These are phyloP conservation scores for Monosporozyma unispora DNA, from an alignment of 805 yeast genomes.

Conservation along the genomic window DNA sequence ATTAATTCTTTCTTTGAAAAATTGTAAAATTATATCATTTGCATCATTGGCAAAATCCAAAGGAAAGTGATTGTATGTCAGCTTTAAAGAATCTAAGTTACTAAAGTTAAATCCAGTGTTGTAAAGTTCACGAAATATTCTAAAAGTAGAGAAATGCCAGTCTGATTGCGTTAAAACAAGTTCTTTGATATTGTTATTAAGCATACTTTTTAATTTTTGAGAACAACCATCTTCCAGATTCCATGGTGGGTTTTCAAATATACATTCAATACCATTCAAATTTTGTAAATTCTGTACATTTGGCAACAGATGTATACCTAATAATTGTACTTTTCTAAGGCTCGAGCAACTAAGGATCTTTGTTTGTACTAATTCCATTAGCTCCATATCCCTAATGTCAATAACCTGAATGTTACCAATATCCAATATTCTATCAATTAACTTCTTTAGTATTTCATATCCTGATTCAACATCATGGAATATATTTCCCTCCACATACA, in stretches of 20 bases:
- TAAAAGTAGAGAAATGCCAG: conserved; percentile 30
- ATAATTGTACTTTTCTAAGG: conserved; percentile 10
- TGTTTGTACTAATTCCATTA: conserved; percentile 10
- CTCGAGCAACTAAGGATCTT: conserved; percentile 6
- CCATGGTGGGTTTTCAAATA: not conserved
- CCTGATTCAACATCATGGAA: conserved; percentile 24
- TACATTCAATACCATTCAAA: not conserved
- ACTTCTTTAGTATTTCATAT: conserved; percentile 6
- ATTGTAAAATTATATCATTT: conserved; percentile 19
- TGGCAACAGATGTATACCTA: conserved; percentile 2
- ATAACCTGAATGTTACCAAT: conserved; percentile 18
- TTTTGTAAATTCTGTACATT: not conserved
- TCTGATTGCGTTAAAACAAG: conserved; percentile 27
- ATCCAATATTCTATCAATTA: conserved; percentile 17
- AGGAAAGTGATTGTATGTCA: conserved; percentile 40
- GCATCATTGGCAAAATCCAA: conserved; percentile 33
- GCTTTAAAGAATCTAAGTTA: conserved; percentile 29
- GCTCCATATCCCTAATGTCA: conserved; percentile 14
- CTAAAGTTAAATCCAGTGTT: conserved; percentile 7
- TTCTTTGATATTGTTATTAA: not conserved
- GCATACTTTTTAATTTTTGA: not conserved
- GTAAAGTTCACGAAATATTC: conserved; percentile 25
- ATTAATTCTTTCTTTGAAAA: conserved; percentile 29
- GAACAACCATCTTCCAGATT: not conserved
- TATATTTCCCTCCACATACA: conserved; percentile 28